phyloP scores from a whole-genome alignment of 2,329 filamentous ascomycete genomes.

The Cercospora sp. region DNA sequence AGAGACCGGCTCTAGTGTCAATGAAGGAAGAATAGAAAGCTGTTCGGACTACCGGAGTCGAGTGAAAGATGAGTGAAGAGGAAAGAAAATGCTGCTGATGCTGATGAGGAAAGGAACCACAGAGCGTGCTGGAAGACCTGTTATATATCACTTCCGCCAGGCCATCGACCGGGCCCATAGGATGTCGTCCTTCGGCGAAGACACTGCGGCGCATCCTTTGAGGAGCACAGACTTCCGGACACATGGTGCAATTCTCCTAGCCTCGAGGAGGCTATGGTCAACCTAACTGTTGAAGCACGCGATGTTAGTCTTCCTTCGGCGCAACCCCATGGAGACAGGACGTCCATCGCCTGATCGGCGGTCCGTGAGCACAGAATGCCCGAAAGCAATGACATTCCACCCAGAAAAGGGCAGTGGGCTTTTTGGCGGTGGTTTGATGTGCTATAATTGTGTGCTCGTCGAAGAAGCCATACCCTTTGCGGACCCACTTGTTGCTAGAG shows the following conservation, averaged over 20 bases:
- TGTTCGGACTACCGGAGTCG: slow-evolving; percentile 1
- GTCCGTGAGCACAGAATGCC: background rate
- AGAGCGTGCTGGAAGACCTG: background rate
- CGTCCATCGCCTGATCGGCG: background rate
- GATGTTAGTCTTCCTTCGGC: background rate
- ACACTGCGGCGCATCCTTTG: background rate
- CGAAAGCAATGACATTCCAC: background rate
- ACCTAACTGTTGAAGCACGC: background rate
- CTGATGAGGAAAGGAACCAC: background rate
- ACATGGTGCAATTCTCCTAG: background rate
- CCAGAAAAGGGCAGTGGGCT: background rate
- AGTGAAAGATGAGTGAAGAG: slow-evolving; percentile 1
- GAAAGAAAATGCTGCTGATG: slow-evolving; percentile 1
- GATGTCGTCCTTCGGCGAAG: background rate
- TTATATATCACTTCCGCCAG: background rate
- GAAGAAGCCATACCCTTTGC: background rate
- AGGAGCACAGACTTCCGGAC: background rate
- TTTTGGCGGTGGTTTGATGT: background rate
- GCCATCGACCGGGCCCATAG: background rate
- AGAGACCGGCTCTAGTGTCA: slow-evolving; percentile 5
- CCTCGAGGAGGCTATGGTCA: background rate
- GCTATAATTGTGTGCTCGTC: background rate
- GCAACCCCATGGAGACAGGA: background rate
- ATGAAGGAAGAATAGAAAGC: slow-evolving; percentile 1
- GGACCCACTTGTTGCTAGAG: background rate